Base-by-base conservation (phyloP, 805 yeast genomes). In the Candida arabinofermentans region DNA sequence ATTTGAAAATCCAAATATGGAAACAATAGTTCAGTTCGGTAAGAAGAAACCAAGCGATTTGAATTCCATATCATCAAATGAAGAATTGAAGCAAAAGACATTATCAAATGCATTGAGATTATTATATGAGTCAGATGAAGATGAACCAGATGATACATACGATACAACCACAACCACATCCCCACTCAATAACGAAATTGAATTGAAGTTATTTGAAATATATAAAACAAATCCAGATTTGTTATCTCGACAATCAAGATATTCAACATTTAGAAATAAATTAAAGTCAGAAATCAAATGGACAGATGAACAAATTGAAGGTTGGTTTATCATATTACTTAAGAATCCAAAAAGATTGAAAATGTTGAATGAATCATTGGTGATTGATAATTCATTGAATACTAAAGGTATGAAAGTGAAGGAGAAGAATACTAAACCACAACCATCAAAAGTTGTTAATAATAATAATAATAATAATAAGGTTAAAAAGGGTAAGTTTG, bases 241-340 rank as follows among this genome's bases (percentile, higher is more conserved):
- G 24, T 74, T 83, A 41, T 73, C 64, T 8, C 71, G 77, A 44
- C 45, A 64, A 0, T 57, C 67, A 9, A 67, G 96, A 46, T 48
- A 57, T 37, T 47, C 81, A 0, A 63, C 67, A 33, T 62, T 57
- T 8, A 69, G 96, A 39, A 62, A 66, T 24, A 72, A 70, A 21
- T 65, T 87, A 57, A 76, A 72, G 48, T 50, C 59, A 5, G 67
- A 69, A 29, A 74, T 82, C 0, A 69, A 69, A 1, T 88, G 95
- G 96, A 70, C 89, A 0, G 90, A 89, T 61, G 96, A 88, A 55
- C 96, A 87, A 58, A 78, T 91, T 36, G 96, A 90, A 69, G 96
- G 96, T 0, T 91, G 97, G 97, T 83, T 83, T 1, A 66, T 84
- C 42, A 83, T 85, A 83, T 58, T 89, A 16, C 71, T 77, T 39